phyloP scores from a whole-genome alignment of 139 green algal species.

The Mesotaenium endlicherianum region DNA sequence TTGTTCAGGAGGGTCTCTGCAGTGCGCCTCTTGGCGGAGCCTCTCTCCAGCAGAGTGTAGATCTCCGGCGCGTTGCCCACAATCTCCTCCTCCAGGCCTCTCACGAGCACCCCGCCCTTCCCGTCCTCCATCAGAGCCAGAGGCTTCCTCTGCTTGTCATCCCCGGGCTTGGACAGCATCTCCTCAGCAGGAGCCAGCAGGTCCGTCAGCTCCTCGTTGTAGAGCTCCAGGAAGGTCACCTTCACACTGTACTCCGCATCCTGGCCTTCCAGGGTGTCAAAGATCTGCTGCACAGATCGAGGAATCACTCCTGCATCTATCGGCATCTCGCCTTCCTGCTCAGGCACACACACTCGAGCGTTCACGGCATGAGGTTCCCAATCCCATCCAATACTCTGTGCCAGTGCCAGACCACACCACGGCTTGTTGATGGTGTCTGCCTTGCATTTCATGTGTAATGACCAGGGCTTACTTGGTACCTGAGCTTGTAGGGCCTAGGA shows the following conservation, averaged over 20 bases:
- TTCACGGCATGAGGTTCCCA: no score
- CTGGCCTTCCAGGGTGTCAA: slow-evolving; percentile 77
- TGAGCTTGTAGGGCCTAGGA: no score
- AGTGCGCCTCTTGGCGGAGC: slow-evolving; percentile 81
- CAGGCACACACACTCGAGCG: no score
- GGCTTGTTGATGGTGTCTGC: no score
- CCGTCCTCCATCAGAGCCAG: slow-evolving; percentile 61
- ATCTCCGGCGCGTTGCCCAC: slow-evolving; percentile 85
- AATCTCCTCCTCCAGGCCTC: slow-evolving; percentile 88
- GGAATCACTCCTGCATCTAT: slow-evolving; percentile 92
- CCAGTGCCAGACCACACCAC: not conserved
- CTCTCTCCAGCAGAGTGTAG: slow-evolving; percentile 85
- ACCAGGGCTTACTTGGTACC: no score
- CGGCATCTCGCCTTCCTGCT: no score
- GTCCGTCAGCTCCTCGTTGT: slow-evolving; percentile 99
- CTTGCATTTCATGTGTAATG: no score
- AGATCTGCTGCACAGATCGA: slow-evolving; percentile 90
- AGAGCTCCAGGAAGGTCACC: slow-evolving; percentile 92
- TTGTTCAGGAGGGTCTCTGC: slow-evolving; percentile 97
- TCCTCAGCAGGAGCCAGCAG: slow-evolving; percentile 65
- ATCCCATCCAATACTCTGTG: no score
- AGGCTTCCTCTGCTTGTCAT: slow-evolving; percentile 28
- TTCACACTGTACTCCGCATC: slow-evolving; percentile 71
- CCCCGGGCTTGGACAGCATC: not conserved
- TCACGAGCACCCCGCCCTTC: slow-evolving; percentile 78